Base-by-base conservation (phyloP, 2,329 filamentous ascomycete genomes). In the Polychaeton citri region DNA sequence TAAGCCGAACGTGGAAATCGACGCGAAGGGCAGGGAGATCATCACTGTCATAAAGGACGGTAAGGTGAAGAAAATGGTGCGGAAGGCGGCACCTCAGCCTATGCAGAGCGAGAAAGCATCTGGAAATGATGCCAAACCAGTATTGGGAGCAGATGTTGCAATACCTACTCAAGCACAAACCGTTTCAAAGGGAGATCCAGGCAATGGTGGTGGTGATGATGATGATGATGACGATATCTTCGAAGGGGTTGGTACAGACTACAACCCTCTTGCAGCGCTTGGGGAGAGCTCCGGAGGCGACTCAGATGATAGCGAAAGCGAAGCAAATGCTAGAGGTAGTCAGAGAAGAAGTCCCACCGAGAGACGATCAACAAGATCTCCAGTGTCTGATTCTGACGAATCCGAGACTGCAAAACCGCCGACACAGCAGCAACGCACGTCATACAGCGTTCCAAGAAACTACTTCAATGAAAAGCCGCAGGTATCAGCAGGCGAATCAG, bases 201-300 rank as follows among this genome's bases (percentile, higher is more conserved):
- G 7, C 9, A 6, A 32, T 3, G 12, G 12, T 38, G 67, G 66
- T 1, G 66, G 43, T 15, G 53, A 61, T 31, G 61, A 59, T n/a
- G 64, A 68, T 2, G 66, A 71, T 5, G 71, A 75, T 28, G 70
- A 70, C 19, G 73, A 78, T 49, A 79, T 79, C 33, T 79, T 79
- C 44, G 69, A 63, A 26, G 74, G 70, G 2, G 71, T 70, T 2
- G 74, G 72, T 2, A 65, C 63, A 4, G 69, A 70, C 32, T 79
- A 76, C 50, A 65, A 79, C 43, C 75, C 74, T 2, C 62, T 79
- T 26, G 72, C 63, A 6, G 65, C 62, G 19, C 46, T 71, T 3
- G 63, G 60, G 5, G 60, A 63, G 30, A 44, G 40, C 18, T 28
- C 24, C 15, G 24, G 7, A 5, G 58, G 58, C 31, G 63, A 61